Evolutionary conservation across 2,329 filamentous ascomycete genomes (phyloP).

Genomic region (Davidsoniella eucalypti): DNA sequence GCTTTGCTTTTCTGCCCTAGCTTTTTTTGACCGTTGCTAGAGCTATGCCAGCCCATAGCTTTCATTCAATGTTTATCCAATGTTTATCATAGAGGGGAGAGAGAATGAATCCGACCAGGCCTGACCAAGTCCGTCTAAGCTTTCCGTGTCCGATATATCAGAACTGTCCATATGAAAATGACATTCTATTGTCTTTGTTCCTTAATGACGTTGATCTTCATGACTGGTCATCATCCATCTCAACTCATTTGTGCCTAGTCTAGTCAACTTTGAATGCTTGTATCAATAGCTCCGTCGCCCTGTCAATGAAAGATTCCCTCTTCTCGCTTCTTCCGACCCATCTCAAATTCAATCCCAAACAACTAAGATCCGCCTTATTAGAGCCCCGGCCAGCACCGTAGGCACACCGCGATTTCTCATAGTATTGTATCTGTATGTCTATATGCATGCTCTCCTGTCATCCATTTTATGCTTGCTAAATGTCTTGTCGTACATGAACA

Average conservation of each 20-base stretch:
- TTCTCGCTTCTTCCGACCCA: not conserved
- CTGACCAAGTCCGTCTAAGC: not conserved
- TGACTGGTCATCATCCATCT: too few relatives aligned
- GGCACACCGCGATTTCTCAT: not conserved
- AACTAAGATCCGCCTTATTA: not conserved
- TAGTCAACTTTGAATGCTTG: not conserved
- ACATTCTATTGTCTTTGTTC: too few relatives aligned
- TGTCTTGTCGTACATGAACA: too few relatives aligned
- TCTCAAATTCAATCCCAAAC: not conserved
- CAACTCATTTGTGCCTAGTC: not conserved
- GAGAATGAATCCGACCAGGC: too few relatives aligned
- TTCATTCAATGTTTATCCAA: not conserved
- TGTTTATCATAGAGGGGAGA: too few relatives aligned
- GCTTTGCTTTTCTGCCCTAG: too few relatives aligned
- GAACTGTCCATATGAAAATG: not conserved
- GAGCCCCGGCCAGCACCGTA: not conserved
- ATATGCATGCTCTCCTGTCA: too few relatives aligned
- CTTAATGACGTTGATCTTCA: too few relatives aligned
- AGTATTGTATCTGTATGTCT: too few relatives aligned
- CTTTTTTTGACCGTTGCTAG: too few relatives aligned
- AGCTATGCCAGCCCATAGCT: not conserved
- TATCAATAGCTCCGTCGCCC: not conserved
- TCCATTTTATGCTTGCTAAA: too few relatives aligned
- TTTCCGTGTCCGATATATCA: not conserved
- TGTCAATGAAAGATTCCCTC: not conserved